Evolutionary conservation across 1,284 basidiomycete genomes (phyloP), one percentile per base, ranked within the genome.

Genomic region (Trametes hirsuta): DNA sequence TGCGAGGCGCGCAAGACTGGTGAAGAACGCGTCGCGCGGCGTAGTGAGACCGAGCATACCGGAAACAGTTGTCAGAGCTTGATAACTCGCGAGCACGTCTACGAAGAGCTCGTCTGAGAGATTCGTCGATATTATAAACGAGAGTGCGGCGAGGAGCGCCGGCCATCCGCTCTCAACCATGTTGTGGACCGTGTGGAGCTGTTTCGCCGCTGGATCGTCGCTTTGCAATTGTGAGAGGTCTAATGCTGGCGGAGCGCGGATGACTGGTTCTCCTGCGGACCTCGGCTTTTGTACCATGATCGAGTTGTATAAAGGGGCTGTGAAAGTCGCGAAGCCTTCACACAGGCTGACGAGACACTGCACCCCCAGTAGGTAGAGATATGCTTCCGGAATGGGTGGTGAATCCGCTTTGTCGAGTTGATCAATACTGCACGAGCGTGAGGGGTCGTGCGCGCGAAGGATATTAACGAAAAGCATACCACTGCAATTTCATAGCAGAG

Each of bases 401-500:
- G 96, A 88, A 68, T 99, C 97, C 0, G 94, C 89, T 75, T 99
- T 97, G 77, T 98, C 95, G 15, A 97, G 85, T 72, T 97, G 95
- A 71, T 98, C 95, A 67, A 98, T 97, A 71, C 95, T 96, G 66
- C 22, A 39, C 9, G n/a, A 42, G 34, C 34, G 36, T 54, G 40
- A 50, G 25, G 60, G 39, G 42, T 34, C 15, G 49, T n/a, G 12
- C 1, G 10, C 6, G 21, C 4, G 3, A 18, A 18, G 15, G 44
- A 56, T 9, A 60, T 61, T 30, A 30, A 5, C 8, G 30, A 30
- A 55, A 21, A 44, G 69, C 86, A 58, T 67, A 94, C 89, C 93
- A 93, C 72, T 93, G 92, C 35, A 95, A 73, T 72, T 94, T 95
- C 88, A 95, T 91, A 0, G 86, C 80, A 2, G 90, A 92, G 0